Conservation (phyloP, 2,329 filamentous ascomycete genomes). For the Aspergillus brunneoviolaceus region DNA sequence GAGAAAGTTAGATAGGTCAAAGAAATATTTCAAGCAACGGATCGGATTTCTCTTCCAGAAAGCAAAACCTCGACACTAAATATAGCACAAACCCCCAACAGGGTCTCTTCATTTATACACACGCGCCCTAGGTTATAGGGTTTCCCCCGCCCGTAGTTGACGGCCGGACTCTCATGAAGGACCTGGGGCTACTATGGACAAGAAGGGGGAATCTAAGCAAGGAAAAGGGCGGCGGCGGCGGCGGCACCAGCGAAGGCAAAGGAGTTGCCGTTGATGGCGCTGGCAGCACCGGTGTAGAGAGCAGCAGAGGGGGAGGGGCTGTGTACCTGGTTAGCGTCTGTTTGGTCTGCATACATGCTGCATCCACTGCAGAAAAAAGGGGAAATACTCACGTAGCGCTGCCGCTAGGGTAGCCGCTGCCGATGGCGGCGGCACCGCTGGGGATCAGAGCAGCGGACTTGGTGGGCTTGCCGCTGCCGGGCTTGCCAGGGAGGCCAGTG, state of each 20-base stretch:
- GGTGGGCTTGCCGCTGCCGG: slow-evolving; percentile 12
- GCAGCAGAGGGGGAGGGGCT: slow-evolving; percentile 22
- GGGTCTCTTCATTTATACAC: slow-evolving; percentile 10
- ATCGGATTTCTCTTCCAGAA: slow-evolving; percentile 26
- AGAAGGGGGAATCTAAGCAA: slow-evolving; percentile 33
- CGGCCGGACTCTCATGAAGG: slow-evolving; percentile 11
- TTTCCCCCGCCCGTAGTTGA: slow-evolving; percentile 7
- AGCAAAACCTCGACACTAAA: slow-evolving; percentile 21
- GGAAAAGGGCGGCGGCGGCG: slow-evolving; percentile 32
- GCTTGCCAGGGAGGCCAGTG: slow-evolving; percentile 13
- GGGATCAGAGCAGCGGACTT: slow-evolving; percentile 21
- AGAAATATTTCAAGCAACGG: slow-evolving; percentile 11
- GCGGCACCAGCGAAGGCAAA: slow-evolving; percentile 33
- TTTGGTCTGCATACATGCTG: not conserved
- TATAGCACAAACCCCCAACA: slow-evolving; percentile 15
- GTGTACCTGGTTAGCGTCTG: slow-evolving; percentile 1
- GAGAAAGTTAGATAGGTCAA: slow-evolving; percentile 14
- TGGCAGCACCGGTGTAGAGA: slow-evolving; percentile 33
- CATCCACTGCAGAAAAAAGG: too few relatives aligned
- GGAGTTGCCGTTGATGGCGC: slow-evolving; percentile 26
- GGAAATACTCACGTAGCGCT: slow-evolving; percentile 20
- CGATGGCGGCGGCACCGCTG: slow-evolving; percentile 15
- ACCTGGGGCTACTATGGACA: slow-evolving; percentile 32
- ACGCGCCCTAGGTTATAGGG: not conserved
- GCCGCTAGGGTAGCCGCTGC: slow-evolving; percentile 14